Percentiles rank a stretch among this genome's conserved stretches.
Conservation (phyloP, 2,329 filamentous ascomycete genomes). For the Fusarium bactridioides region DNA sequence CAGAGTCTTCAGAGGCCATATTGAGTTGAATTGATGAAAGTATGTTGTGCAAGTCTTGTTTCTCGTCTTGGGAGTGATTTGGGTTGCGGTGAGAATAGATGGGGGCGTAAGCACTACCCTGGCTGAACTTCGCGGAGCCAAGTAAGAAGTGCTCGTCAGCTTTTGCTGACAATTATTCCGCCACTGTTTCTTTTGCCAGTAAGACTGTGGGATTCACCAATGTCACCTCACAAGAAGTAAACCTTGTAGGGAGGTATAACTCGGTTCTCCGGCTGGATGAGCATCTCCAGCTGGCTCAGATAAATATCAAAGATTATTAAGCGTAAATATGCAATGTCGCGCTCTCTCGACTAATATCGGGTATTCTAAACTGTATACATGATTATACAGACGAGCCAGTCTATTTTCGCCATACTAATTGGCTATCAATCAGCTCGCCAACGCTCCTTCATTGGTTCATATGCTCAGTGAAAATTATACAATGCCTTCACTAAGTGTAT, state of each 20-base stretch:
- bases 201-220: neutral
- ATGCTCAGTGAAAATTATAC: neutral
- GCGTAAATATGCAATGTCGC: neutral
- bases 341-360: neutral
- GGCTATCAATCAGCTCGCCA: no score
- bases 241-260: no score
- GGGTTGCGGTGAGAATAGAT: rapidly evolving
- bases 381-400: neutral
- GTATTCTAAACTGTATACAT: neutral
- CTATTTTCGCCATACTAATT: neutral
- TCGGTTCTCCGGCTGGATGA: neutral
- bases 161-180: neutral
- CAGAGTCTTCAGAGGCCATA: neutral
- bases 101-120: neutral
- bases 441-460: neutral
- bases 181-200: neutral
- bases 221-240: neutral
- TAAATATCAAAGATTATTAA: neutral
- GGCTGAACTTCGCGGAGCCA: neutral
- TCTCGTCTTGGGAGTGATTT: rapidly evolving
- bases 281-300: neutral
- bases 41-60: neutral
- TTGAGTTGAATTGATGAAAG: rapidly evolving
- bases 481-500: neutral
- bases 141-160: neutral